Percentiles rank a stretch among this genome's conserved stretches.
Conservation (phyloP, 768 basidiomycete genomes). For the Brasilioporus rufonigricans region DNA sequence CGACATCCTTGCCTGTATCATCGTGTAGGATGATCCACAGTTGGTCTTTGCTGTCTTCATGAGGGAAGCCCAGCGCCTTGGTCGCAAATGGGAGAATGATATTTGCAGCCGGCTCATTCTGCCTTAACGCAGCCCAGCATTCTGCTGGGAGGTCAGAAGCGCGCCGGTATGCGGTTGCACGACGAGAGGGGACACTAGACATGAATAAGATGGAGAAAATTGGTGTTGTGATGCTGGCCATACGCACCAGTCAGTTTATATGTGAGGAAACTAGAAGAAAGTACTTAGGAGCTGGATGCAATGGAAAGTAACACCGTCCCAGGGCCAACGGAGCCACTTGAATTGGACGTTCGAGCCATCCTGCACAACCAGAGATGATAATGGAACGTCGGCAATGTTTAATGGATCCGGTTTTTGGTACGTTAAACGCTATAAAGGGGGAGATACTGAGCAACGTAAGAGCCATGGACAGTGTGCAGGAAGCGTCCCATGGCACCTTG, state of each 20-base stretch:
- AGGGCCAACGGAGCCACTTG: neutral
- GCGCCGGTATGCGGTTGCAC: constrained; percentile 1
- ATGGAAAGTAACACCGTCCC: neutral
- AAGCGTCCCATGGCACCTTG: neutral
- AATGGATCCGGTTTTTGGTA: neutral
- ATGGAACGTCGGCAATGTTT: constrained; percentile 6
- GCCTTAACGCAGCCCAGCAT: constrained; percentile 32
- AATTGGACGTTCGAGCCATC: constrained; percentile 18
- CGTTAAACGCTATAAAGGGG: neutral
- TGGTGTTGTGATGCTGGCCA: constrained; percentile 14
- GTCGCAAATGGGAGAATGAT: constrained; percentile 40
- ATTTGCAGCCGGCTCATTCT: constrained; percentile 37
- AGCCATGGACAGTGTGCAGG: constrained; percentile 12
- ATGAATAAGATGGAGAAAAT: constrained; percentile 18
- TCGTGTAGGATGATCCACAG: constrained; percentile 33
- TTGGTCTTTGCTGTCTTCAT: constrained; percentile 7
- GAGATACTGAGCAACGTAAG: no score
- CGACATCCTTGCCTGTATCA: constrained; percentile 9
- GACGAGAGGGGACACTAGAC: constrained; percentile 7
- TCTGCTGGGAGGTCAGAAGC: constrained; percentile 16
- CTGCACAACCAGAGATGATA: constrained; percentile 10
- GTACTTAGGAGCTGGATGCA: neutral
- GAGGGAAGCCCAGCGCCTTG: constrained; percentile 20
- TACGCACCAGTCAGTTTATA: constrained; percentile 7
- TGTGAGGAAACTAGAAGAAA: neutral